Percentiles rank a stretch among this genome's conserved stretches.
Conservation (phyloP, 306 rosid species). For the Sicyos baderoa region DNA sequence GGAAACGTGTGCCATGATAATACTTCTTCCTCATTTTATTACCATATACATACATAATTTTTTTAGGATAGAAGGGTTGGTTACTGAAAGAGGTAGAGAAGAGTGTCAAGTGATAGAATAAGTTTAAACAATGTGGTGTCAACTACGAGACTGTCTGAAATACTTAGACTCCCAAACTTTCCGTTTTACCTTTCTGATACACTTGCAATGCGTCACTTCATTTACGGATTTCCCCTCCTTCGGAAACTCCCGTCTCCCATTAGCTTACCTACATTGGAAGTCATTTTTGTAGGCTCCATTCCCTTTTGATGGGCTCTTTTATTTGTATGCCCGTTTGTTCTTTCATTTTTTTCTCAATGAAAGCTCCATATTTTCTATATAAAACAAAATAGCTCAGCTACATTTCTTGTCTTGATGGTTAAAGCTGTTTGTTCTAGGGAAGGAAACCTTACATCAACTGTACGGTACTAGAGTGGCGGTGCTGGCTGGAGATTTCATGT, state of each 20-base stretch:
- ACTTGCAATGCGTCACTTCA: not conserved
- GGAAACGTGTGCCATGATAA: not conserved
- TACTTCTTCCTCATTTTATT: not conserved
- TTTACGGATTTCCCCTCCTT: not conserved
- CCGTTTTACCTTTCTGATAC: too few species aligned
- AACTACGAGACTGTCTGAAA: too few species aligned
- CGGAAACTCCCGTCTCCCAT: not conserved
- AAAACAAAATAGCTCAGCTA: not conserved
- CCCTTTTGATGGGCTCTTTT: too few species aligned
- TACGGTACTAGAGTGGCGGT: conserved; percentile 98
- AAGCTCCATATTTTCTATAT: too few species aligned
- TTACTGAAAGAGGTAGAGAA: conserved; percentile 5
- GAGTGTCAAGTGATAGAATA: not conserved
- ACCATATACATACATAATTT: not conserved
- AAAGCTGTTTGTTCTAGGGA: conserved; percentile 39
- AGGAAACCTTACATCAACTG: conserved; percentile 81
- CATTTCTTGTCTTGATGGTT: not conserved
- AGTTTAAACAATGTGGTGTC: not conserved
- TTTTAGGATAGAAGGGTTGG: not conserved
- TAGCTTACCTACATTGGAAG: too few species aligned
- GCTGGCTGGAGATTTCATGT: conserved; percentile 98
- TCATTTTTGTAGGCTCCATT: too few species aligned
- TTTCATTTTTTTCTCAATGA: too few species aligned
- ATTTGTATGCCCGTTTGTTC: too few species aligned
- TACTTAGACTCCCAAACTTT: too few species aligned